Conservation (phyloP, 164 flowering plant species). For the Cinnamomum micranthum region DNA sequence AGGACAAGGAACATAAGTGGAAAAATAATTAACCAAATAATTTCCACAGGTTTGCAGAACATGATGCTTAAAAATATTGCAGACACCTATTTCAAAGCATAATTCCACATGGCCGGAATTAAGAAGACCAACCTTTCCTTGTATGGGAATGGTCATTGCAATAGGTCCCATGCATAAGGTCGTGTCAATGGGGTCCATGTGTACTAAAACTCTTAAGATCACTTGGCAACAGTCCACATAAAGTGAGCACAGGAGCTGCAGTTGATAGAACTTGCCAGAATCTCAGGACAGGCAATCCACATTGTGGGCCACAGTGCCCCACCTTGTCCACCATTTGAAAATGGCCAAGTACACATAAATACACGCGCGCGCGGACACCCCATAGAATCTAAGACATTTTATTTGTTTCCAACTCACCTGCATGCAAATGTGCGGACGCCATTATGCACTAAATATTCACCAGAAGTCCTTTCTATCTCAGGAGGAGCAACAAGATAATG, state of each 20-base stretch:
- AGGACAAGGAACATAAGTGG: not conserved
- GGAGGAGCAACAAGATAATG: conserved; percentile 91
- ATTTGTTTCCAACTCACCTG: conserved; percentile 46
- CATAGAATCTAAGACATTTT: not conserved
- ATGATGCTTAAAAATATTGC: no score
- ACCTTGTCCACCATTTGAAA: not conserved
- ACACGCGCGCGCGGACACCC: not conserved
- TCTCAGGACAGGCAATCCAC: not conserved
- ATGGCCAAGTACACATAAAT: not conserved
- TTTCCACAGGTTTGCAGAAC: no score
- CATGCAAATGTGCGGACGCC: conserved; percentile 94
- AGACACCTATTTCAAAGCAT: no score
- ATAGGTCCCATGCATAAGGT: no score
- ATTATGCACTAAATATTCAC: conserved; percentile 86
- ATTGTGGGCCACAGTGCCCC: not conserved
- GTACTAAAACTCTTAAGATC: not conserved
- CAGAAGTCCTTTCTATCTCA: conserved; percentile 95
- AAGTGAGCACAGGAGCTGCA: not conserved
- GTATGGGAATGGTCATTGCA: no score
- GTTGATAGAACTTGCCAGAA: not conserved
- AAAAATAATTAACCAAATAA: no score
- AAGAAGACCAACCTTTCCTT: no score
- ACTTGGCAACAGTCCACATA: not conserved
- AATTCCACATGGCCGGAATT: no score
- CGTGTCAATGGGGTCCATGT: not conserved